phyloP scores from a whole-genome alignment of 1,284 basidiomycete species.

The Sporisorium graminicola region DNA sequence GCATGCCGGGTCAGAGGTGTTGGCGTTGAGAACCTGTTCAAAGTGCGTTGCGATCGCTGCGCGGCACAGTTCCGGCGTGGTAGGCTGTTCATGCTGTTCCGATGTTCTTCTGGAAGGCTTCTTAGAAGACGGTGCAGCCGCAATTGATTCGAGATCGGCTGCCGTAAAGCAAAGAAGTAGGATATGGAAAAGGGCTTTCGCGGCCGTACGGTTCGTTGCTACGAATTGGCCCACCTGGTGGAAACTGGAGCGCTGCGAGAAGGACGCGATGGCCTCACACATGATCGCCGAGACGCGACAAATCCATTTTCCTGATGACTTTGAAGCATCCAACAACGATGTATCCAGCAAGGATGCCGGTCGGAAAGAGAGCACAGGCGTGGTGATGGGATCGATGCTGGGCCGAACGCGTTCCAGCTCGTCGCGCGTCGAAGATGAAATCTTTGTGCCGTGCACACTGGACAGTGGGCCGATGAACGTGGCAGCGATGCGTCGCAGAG shows the following conservation, averaged over 20 bases:
- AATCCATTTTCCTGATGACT: constrained; percentile 78
- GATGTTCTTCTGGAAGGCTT: constrained; percentile 6
- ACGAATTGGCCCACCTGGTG: constrained; percentile 78
- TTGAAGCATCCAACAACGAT: constrained; percentile 41
- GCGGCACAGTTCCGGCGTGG: constrained; percentile 11
- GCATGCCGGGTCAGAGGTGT: constrained; percentile 72
- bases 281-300: constrained; percentile 76
- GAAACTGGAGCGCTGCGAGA: constrained; percentile 75
- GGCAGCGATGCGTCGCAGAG: constrained; percentile 21
- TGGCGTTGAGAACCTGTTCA: constrained; percentile 73
- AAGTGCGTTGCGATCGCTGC: constrained; percentile 64
- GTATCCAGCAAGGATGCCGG: constrained; percentile 7
- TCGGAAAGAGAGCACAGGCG: not conserved
- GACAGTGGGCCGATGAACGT: not conserved
- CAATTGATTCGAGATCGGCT: not conserved
- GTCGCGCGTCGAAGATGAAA: constrained; percentile 7
- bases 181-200: constrained; percentile 79
- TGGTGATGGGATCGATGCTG: constrained; percentile 8
- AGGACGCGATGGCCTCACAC: constrained; percentile 74
- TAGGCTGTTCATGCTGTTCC: not conserved
- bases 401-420: constrained; percentile 33
- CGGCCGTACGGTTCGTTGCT: constrained; percentile 74
- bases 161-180: constrained; percentile 75
- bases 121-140: constrained; percentile 60
- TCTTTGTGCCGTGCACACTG: not conserved